Evolutionary conservation across 1,139 yeast genomes (phyloP).

Genomic region (Blastobotrys capitulatus): DNA sequence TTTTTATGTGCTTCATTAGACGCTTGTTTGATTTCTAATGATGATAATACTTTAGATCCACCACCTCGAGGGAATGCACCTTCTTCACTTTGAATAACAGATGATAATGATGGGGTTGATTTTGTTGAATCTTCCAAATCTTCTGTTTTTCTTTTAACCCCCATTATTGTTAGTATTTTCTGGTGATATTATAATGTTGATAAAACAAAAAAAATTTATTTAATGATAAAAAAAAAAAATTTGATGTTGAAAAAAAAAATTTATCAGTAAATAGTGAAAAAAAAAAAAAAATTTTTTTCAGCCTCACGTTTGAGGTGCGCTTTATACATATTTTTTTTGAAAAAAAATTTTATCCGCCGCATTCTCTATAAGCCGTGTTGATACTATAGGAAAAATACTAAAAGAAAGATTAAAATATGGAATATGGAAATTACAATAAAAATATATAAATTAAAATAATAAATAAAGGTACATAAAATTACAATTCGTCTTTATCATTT

Average conservation of each 20-base stretch:
- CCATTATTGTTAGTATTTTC: constrained; percentile 7
- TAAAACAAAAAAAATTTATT: neutral
- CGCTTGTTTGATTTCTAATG: constrained; percentile 87
- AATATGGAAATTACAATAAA: no score
- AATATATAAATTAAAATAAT: no score
- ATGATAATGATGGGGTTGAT: constrained; percentile 4
- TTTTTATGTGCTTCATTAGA: constrained; percentile 89
- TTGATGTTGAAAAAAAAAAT: neutral
- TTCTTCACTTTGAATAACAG: constrained; percentile 26
- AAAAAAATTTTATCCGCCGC: no score
- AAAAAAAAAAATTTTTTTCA: constrained; percentile 3
- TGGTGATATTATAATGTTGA: no score
- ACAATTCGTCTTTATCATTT: neutral
- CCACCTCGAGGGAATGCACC: constrained; percentile 79
- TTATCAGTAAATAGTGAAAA: neutral
- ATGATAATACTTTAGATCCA: constrained; percentile 69
- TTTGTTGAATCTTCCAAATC: neutral
- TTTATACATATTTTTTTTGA: no score
- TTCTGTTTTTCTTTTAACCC: constrained; percentile 4
- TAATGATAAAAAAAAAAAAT: neutral
- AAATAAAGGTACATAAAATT: no score
- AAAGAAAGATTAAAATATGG: no score
- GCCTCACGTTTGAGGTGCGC: constrained; percentile 4
- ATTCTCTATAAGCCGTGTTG: no score
- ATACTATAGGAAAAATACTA: no score